Evolutionary conservation across 768 basidiomycete species (phyloP).

Genomic region (Phallus indusiatus): DNA sequence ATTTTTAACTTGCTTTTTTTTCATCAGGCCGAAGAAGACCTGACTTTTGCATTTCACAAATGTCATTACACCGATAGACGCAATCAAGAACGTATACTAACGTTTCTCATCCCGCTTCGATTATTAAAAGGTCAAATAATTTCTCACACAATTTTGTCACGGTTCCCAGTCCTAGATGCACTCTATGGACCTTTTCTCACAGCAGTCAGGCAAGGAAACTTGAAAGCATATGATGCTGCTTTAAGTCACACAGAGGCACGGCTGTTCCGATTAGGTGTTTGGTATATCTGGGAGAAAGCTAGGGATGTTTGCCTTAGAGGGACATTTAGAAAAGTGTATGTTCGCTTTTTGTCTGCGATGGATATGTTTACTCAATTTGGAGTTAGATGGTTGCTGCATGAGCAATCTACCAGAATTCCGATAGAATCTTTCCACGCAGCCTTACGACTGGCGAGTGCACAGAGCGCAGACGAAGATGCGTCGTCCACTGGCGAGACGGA

Average conservation of each 20-base stretch:
- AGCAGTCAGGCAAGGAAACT: slow-evolving; percentile 70
- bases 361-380: slow-evolving; percentile 7
- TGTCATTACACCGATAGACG: slow-evolving; percentile 60
- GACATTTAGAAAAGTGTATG: slow-evolving; percentile 70
- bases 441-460: slow-evolving; percentile 50
- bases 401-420: slow-evolving; percentile 69
- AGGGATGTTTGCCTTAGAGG: slow-evolving; percentile 80
- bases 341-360: slow-evolving; percentile 13
- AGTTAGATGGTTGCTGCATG: slow-evolving; percentile 67
- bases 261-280: slow-evolving; percentile 80
- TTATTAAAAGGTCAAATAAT: slow-evolving; percentile 85
- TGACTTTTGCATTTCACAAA: slow-evolving; percentile 78
- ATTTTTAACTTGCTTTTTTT: not conserved
- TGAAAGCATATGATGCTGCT: slow-evolving; percentile 71
- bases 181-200: slow-evolving; percentile 73
- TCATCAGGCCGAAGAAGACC: slow-evolving; percentile 71
- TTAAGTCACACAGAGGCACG: slow-evolving; percentile 53
- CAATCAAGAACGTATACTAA: slow-evolving; percentile 86
- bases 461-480: not conserved
- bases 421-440: slow-evolving; percentile 75
- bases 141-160: slow-evolving; percentile 53
- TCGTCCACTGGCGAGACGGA: slow-evolving; percentile 77
- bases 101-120: slow-evolving; percentile 83
- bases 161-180: slow-evolving; percentile 62
- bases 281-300: slow-evolving; percentile 80